These are phyloP conservation scores for Letharia columbiana DNA, from an alignment of 495 filamentous ascomycete genomes.

Conservation along the genomic window DNA sequence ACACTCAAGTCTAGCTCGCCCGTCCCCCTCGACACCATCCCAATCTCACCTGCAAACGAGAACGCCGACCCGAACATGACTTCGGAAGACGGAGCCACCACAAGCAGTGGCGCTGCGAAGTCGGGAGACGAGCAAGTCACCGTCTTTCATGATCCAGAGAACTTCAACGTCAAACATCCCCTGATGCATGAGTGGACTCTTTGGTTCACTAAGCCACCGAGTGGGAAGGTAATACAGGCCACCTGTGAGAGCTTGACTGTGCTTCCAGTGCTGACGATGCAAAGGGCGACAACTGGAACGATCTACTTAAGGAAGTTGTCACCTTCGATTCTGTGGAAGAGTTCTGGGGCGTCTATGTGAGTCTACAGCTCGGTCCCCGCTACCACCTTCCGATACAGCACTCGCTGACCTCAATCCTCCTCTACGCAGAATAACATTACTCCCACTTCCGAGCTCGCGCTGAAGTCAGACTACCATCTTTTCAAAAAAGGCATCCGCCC, in stretches of 20 bases:
- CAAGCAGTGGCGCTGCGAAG: slow-evolving; percentile 32
- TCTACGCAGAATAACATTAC: slow-evolving; percentile 87
- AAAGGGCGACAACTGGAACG: slow-evolving; percentile 96
- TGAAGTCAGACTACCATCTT: slow-evolving; percentile 98
- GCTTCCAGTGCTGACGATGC: background rate
- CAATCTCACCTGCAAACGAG: slow-evolving; percentile 43
- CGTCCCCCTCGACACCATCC: slow-evolving; percentile 54
- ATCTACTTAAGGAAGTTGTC: slow-evolving; percentile 94
- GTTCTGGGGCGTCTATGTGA: slow-evolving; percentile 98
- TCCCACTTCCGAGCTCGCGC: slow-evolving; percentile 83
- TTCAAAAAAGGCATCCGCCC: slow-evolving; percentile 97
- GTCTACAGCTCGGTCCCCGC: slow-evolving; percentile 28
- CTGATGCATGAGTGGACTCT: slow-evolving; percentile 94
- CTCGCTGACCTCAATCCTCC: background rate
- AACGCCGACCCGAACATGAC: slow-evolving; percentile 15
- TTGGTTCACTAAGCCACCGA: slow-evolving; percentile 98
- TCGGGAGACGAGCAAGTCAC: slow-evolving; percentile 57
- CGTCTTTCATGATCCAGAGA: slow-evolving; percentile 92
- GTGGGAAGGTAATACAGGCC: slow-evolving; percentile 66
- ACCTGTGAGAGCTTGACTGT: background rate
- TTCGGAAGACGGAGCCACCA: slow-evolving; percentile 30
- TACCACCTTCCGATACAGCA: background rate
- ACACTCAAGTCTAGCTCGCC: slow-evolving; percentile 29
- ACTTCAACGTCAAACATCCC: slow-evolving; percentile 98
- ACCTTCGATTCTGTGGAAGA: slow-evolving; percentile 98